Evolutionary conservation across 805 yeast genomes (phyloP), one percentile per base, ranked within the genome.

Genomic region (Saturnispora galanensis): DNA sequence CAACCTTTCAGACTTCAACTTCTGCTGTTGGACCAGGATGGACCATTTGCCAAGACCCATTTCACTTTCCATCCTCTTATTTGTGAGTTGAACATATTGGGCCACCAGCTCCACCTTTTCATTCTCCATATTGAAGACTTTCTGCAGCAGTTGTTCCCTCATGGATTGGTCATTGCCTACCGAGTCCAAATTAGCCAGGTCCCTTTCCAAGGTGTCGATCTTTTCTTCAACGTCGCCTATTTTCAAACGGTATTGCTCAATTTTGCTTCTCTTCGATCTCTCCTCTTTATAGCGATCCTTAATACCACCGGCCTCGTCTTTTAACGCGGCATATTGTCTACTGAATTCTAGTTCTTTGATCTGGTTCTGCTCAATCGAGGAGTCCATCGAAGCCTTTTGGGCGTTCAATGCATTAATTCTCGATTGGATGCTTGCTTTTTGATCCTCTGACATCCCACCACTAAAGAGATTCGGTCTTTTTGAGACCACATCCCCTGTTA

Each of bases 401-500:
- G 39, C 8, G 29, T 47, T 46, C 13, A 46, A 39, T 9, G 42
- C 42, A 4, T 41, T 26, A 15, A 60, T 57, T n/a, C 41, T 38
- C 6, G 33, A 21, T n/a, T 50, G 48, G 36, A 55, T 54, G 4
- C 45, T 44, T 5, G 6, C 3, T 39, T 52, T 56, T 32, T 53
- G 55, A 29, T 60, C 66, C 11, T 54, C 57, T 1, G 67, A 54
- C 21, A 64, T 46, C 5, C 68, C 65, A 32, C 54, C 54, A 11
- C 52, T 42, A 21, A 59, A 67, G 57, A 60, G 70, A 69, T 57
- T 73, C 66, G 3, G 71, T 63, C 55, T 79, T 84, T 49, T 63
- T 68, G 3, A 66, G 59, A 26, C 94, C 94, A 61, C 82, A 86
- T n/a, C 57, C 60, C 2, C 96, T 87, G 48, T 67, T 66, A 70